phyloP scores from a whole-genome alignment of 768 basidiomycete species.

The Phlebiopsis flavidoalba region DNA sequence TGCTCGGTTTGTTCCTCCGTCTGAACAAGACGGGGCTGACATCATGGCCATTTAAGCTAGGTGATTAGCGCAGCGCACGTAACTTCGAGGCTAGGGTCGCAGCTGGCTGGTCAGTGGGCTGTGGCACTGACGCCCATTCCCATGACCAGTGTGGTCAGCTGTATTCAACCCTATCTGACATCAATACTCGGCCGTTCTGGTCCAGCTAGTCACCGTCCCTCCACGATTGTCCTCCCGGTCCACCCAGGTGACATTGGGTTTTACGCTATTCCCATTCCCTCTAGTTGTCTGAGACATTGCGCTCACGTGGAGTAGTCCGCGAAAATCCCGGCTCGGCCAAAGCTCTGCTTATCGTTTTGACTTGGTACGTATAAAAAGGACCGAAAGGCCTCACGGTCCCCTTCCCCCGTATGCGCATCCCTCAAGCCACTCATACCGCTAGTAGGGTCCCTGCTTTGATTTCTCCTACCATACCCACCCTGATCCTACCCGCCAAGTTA shows the following conservation, averaged over 20 bases:
- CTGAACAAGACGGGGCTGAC: not conserved
- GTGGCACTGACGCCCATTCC: conserved; percentile 2
- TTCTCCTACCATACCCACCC: not conserved
- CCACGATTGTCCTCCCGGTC: not conserved
- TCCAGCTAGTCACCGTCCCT: conserved; percentile 1
- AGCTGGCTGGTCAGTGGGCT: not conserved
- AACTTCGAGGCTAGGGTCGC: not conserved
- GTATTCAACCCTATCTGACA: conserved; percentile 10
- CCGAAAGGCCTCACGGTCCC: too few species aligned
- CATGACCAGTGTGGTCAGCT: conserved; percentile 12
- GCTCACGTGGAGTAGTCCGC: conserved; percentile 6
- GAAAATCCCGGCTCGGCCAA: conserved; percentile 1
- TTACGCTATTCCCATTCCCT: conserved; percentile 1
- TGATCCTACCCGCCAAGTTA: not conserved
- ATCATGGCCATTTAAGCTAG: not conserved
- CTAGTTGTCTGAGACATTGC: not conserved
- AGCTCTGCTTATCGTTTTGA: not conserved
- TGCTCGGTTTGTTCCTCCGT: too few species aligned
- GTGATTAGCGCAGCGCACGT: not conserved
- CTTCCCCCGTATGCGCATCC: conserved; percentile 2
- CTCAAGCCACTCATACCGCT: conserved; percentile 13
- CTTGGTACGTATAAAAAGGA: conserved; percentile 3
- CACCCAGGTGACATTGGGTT: conserved; percentile 7
- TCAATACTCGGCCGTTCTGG: not conserved
- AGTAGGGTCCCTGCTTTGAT: not conserved